Evolutionary conservation across 164 flowering plant genomes (phyloP).

Genomic region (Stephania cephalantha): DNA sequence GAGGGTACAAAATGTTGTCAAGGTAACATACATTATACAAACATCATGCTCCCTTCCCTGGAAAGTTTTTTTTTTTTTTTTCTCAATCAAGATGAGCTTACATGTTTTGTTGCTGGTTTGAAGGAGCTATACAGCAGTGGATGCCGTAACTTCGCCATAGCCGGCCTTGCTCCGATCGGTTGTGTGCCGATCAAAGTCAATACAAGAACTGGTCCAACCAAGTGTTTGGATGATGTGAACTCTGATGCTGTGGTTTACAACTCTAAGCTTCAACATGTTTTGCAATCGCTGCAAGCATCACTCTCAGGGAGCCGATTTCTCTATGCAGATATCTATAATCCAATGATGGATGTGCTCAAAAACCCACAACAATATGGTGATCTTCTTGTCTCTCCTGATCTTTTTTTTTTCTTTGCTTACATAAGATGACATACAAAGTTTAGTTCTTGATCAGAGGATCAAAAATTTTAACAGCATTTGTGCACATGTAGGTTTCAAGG

Average conservation of each 20-base stretch:
- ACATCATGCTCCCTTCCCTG: neutral
- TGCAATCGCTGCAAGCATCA: constrained; percentile 14
- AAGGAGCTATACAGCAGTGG: constrained; percentile 40
- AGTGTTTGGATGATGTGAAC: constrained; percentile 35
- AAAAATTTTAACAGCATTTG: neutral
- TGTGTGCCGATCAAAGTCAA: constrained; percentile 42
- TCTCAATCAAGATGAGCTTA: no score
- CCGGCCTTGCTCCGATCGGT: constrained; percentile 51
- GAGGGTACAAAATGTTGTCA: constrained; percentile 14
- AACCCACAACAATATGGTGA: constrained; percentile 43
- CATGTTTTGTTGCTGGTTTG: neutral
- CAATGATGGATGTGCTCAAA: constrained; percentile 36
- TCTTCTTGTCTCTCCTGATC: no score
- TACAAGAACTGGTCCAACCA: constrained; percentile 3
- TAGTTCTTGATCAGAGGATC: no score
- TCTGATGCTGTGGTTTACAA: constrained; percentile 38
- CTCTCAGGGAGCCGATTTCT: constrained; percentile 32
- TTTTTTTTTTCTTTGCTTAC: no score
- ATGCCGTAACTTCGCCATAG: constrained; percentile 27
- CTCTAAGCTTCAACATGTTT: constrained; percentile 28
- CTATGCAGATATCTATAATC: constrained; percentile 27
- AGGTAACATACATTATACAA: constrained; percentile 23
- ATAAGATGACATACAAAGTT: no score
- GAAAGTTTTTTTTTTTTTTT: no score
- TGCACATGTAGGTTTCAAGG: constrained; percentile 30